Base-by-base conservation (phyloP, 352 stramenopile genomes). In the Globisporangium canariense region DNA sequence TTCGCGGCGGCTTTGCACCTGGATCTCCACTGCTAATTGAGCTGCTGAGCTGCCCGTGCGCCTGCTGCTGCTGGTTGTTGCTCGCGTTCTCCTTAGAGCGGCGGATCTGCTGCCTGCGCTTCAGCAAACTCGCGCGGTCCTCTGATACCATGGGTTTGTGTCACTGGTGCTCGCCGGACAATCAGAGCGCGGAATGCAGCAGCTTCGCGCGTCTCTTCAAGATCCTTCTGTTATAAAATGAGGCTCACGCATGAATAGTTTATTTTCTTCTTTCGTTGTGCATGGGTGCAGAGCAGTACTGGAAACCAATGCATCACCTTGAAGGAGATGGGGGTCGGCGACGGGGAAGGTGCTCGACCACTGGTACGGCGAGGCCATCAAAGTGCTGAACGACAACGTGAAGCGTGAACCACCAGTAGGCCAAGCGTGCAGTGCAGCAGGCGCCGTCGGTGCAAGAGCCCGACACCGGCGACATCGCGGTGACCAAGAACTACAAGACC, bases 71-170 rank as follows among this genome's bases (percentile, higher is more conserved):
- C 53, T 49, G 40, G 9, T n/a, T 71, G 60, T 28, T 62, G 62
- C 59, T 66, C 68, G 36, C 58, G 61, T 57, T 54, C 49, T 69
- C 62, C 38, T 71, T 68, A 0, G 51, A 2, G n/a, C 67, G 61
- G 4, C 67, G 65, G 10, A 84, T 77, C 58, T 77, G 71, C 59
- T 79, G 72, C 36, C 76, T 70, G 10, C 69, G 64, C 2, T 52
- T 65, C 32, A 68, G 57, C 13, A 84, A 62, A 67, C 60, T 78
- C 34, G 74, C 69, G 56, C 76, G 71, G 36, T 84, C 74, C 13
- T 70, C 74, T 67, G 25, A 4, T 16, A 25, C 18, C 51, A 57
- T 57, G 7, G 7, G 30, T 16, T 38, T 11, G 5, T 4, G 10
- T 28, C 30, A 22, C 43, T 46, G 1, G 13, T 5, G 13, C 3